A percentile compares a stretch with the other conserved stretches of the same genome.
These are phyloP conservation scores for Karstenula rhodostoma DNA, from an alignment of 2,329 filamentous ascomycete genomes.

Conservation along the genomic window DNA sequence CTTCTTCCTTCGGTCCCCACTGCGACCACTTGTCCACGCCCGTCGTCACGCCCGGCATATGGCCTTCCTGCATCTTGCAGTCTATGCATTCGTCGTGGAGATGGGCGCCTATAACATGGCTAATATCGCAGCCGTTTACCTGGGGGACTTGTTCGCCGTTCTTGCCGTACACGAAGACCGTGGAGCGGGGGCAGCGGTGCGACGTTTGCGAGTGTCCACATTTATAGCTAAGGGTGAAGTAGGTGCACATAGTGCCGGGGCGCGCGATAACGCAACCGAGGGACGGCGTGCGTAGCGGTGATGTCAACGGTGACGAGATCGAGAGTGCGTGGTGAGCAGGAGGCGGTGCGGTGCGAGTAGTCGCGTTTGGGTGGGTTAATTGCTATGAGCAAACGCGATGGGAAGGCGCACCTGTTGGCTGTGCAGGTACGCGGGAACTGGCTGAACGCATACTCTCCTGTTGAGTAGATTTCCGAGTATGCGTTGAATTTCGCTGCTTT, in stretches of 20 bases:
- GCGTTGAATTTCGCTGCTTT: neutral
- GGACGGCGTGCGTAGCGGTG: neutral
- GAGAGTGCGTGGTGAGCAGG: neutral
- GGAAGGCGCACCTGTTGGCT: neutral
- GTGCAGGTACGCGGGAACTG: neutral
- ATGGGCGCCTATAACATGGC: neutral
- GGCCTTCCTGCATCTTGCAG: slow-evolving; percentile 12
- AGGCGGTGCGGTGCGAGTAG: neutral
- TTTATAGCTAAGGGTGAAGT: slow-evolving; percentile 18
- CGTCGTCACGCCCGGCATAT: slow-evolving; percentile 8
- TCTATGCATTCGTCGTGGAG: slow-evolving; percentile 15
- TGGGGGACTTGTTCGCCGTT: neutral
- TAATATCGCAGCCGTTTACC: slow-evolving; percentile 1
- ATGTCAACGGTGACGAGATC: neutral
- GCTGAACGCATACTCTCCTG: neutral
- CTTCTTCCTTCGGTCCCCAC: slow-evolving; percentile 6
- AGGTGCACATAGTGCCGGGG: slow-evolving; percentile 19
- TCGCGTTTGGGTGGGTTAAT: neutral
- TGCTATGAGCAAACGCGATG: neutral
- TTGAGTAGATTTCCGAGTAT: too few relatives aligned
- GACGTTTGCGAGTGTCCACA: slow-evolving; percentile 16
- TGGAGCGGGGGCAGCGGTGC: slow-evolving; percentile 18
- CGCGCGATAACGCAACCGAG: neutral
- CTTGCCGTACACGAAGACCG: neutral
- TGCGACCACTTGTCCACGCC: slow-evolving; percentile 13